Evolutionary conservation across 129 eudicot genomes (phyloP).

Genomic region (Pseudognaphalium luteoalbum): DNA sequence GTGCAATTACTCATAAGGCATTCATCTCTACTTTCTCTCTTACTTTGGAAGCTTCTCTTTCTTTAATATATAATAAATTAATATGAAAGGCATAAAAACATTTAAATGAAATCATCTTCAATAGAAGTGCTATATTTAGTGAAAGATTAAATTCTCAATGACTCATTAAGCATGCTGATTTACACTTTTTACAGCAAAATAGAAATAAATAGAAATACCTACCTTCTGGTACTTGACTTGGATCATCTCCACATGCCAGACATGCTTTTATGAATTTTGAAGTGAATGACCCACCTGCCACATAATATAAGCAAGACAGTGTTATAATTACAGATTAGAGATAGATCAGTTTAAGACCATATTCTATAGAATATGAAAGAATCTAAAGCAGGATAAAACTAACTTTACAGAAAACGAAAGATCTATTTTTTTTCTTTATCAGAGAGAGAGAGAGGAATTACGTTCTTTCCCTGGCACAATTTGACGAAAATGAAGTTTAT

Average conservation of each 20-base stretch:
- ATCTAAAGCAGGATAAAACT: background rate
- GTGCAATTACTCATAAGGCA: slow-evolving; percentile 21
- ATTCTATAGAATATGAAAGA: background rate
- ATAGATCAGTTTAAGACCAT: background rate
- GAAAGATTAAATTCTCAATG: background rate
- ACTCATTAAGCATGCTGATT: slow-evolving; percentile 21
- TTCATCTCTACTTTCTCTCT: slow-evolving; percentile 11
- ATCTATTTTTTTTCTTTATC: background rate
- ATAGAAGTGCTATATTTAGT: slow-evolving; percentile 8
- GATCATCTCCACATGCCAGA: slow-evolving; percentile 91
- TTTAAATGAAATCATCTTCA: slow-evolving; percentile 9
- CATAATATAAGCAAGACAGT: slow-evolving; percentile 7
- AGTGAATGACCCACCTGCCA: slow-evolving; percentile 75
- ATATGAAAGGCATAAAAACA: background rate
- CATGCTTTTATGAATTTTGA: slow-evolving; percentile 61
- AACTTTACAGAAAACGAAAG: background rate
- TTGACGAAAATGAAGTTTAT: slow-evolving; percentile 91
- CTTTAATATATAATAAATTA: background rate
- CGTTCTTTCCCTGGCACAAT: slow-evolving; percentile 74
- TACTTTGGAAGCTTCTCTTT: slow-evolving; percentile 17
- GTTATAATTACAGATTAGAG: background rate
- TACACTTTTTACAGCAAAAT: background rate
- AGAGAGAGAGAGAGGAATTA: slow-evolving; percentile 28
- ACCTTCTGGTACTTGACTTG: slow-evolving; percentile 88
- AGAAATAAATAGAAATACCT: background rate